Evolutionary conservation across 2,329 filamentous ascomycete species (phyloP), one percentile per base, ranked within the genome.

Genomic region (Cordyceps farinosa): DNA sequence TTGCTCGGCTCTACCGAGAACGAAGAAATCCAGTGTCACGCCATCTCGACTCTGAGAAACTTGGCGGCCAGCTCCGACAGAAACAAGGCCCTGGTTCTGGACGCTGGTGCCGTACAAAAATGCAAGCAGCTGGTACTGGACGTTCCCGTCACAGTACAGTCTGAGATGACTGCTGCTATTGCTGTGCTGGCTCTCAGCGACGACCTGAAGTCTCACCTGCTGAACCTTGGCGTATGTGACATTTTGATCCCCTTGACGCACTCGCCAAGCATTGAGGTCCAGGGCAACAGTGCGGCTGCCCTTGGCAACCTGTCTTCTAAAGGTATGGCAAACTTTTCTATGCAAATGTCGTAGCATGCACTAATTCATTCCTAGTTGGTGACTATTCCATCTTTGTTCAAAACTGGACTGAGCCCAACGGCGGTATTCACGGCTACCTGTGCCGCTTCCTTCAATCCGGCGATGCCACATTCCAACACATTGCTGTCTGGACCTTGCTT

Each of bases 81-180:
- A 66, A 99, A 99, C 84, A 99, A 99, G 79, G 91, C 96, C 64
- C 84, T 99, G n/a, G 95, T 99, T 1, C 80, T 99, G 55, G 92
- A 98, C 76, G 95, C 95, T 40, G 95, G 95, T 30, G 95, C 95
- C 2, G 95, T 99, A 45, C 92, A 98, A 74, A 98, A 98, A 76
- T 99, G 95, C 87, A 98, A 97, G 78, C 92, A 98, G 73, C 83
- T 99, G 59, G 93, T 99, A 30, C 82, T 99, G 22, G 89, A 96
- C 62, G 95, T 98, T 3, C 92, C 95, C 0, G 84, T 98, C 55
- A 94, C 91, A 45, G 95, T 99, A 2, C 95, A 99, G 75, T 97
- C 93, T 2, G 95, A 99, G 76, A 99, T 99, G 95, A 99, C 95
- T 5, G 95, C 95, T n/a, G 95, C 95, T 1, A 97, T 99, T 76